Evolutionary conservation across 2,329 filamentous ascomycete genomes (phyloP).

Genomic region (Fusarium sp.): DNA sequence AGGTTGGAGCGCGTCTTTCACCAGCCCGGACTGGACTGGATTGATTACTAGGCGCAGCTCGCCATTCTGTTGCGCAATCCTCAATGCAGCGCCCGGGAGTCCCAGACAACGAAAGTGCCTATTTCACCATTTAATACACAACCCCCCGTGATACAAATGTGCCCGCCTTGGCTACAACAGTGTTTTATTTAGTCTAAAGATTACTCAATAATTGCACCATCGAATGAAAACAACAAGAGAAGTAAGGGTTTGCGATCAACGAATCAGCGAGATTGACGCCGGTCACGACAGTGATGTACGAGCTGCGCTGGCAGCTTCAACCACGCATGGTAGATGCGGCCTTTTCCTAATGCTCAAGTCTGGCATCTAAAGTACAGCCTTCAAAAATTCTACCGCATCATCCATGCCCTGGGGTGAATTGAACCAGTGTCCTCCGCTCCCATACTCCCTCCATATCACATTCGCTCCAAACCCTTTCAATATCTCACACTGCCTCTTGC

Average conservation of each 20-base stretch:
- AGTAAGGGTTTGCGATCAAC: not conserved
- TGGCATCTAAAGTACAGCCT: not conserved
- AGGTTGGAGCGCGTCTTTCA: not conserved
- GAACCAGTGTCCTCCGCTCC: constrained; percentile 56
- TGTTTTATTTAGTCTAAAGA: too few species aligned
- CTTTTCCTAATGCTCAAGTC: too few species aligned
- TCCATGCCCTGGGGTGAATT: constrained; percentile 56
- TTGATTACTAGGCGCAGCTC: not conserved
- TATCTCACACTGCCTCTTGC: constrained; percentile 47
- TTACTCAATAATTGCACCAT: accelerated
- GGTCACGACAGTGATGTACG: too few species aligned
- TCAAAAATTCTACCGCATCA: constrained; percentile 51
- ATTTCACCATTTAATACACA: not conserved
- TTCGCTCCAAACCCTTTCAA: constrained; percentile 51
- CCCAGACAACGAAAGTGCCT: not conserved
- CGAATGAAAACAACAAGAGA: not conserved
- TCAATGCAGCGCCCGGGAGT: accelerated
- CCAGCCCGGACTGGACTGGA: not conserved
- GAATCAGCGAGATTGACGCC: not conserved
- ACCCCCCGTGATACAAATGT: accelerated
- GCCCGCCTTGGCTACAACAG: not conserved
- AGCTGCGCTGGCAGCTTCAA: not conserved
- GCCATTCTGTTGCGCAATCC: not conserved
- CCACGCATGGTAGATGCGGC: too few species aligned
- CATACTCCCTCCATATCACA: constrained; percentile 55